phyloP scores from a whole-genome alignment of 2,329 filamentous ascomycete species.

The Cyclaneusma minus region DNA sequence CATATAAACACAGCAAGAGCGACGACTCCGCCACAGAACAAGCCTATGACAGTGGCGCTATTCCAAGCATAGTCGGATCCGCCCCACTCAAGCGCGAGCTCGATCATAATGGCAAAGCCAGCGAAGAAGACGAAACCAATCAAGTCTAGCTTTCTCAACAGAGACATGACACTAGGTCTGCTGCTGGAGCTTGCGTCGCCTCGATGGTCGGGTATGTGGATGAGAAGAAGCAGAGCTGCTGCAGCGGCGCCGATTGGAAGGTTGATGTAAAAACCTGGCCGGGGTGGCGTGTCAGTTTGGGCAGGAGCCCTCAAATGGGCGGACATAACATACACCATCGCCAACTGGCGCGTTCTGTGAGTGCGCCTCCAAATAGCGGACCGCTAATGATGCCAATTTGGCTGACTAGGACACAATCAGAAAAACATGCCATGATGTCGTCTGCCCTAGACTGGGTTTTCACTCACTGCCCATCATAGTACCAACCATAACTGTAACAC shows the following conservation, averaged over 20 bases:
- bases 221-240: constrained; percentile 18
- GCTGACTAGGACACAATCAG: no score
- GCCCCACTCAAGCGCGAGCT: constrained; percentile 20
- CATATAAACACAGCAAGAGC: constrained; percentile 11
- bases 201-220: constrained; percentile 17
- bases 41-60: constrained; percentile 11
- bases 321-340: constrained; percentile 16
- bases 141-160: constrained; percentile 15
- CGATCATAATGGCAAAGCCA: constrained; percentile 15
- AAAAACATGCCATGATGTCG: no score
- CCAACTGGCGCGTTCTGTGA: constrained; percentile 20
- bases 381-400: constrained; percentile 9
- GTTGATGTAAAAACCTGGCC: constrained; percentile 21
- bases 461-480: no score
- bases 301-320: neutral
- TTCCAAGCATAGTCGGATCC: constrained; percentile 18
- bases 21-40: constrained; percentile 10
- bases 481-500: no score
- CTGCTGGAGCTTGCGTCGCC: constrained; percentile 10
- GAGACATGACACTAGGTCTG: neutral
- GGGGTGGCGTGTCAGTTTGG: neutral
- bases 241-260: constrained; percentile 22
- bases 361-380: constrained; percentile 19
- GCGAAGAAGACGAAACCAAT: constrained; percentile 19
- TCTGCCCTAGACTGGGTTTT: no score